These are phyloP conservation scores for Zangia roseola DNA, from an alignment of 768 basidiomycete genomes.

Conservation along the genomic window DNA sequence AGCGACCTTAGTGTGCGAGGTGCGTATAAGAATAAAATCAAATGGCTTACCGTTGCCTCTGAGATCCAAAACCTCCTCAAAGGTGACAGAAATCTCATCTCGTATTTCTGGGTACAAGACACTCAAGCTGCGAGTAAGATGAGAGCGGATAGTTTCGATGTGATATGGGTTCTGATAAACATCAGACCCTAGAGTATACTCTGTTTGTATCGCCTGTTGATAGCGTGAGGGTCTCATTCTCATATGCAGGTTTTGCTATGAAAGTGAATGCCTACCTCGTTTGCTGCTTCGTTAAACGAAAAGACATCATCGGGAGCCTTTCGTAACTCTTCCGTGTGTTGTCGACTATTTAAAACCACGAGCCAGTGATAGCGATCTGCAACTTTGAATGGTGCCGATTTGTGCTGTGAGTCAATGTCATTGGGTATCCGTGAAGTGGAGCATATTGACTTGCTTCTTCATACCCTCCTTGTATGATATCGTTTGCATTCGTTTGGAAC, in stretches of 20 bases:
- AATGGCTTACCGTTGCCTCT: slow-evolving; percentile 9
- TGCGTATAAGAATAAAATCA: background rate
- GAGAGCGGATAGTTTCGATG: slow-evolving; percentile 24
- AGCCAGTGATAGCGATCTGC: slow-evolving; percentile 35
- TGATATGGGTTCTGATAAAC: slow-evolving; percentile 34
- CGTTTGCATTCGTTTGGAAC: slow-evolving; percentile 17
- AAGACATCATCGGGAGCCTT: slow-evolving; percentile 40
- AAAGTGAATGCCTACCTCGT: slow-evolving; percentile 30
- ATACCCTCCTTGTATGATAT: slow-evolving; percentile 33
- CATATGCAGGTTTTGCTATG: background rate
- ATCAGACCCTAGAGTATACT: slow-evolving; percentile 39
- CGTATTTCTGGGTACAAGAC: slow-evolving; percentile 28
- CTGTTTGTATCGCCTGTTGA: slow-evolving; percentile 34
- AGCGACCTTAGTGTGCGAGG: background rate
- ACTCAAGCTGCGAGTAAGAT: slow-evolving; percentile 41
- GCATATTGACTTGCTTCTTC: slow-evolving; percentile 20
- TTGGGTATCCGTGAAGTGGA: background rate
- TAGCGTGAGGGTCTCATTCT: background rate
- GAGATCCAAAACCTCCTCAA: slow-evolving; percentile 36
- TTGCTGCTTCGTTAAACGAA: slow-evolving; percentile 32
- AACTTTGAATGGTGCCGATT: slow-evolving; percentile 31
- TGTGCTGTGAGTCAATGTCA: slow-evolving; percentile 21
- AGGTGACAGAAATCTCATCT: slow-evolving; percentile 37
- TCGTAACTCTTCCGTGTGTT: slow-evolving; percentile 39
- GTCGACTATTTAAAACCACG: slow-evolving; percentile 34